Base-by-base conservation (phyloP, 2,329 filamentous ascomycete species). In the Aspergillus calidoustus region DNA sequence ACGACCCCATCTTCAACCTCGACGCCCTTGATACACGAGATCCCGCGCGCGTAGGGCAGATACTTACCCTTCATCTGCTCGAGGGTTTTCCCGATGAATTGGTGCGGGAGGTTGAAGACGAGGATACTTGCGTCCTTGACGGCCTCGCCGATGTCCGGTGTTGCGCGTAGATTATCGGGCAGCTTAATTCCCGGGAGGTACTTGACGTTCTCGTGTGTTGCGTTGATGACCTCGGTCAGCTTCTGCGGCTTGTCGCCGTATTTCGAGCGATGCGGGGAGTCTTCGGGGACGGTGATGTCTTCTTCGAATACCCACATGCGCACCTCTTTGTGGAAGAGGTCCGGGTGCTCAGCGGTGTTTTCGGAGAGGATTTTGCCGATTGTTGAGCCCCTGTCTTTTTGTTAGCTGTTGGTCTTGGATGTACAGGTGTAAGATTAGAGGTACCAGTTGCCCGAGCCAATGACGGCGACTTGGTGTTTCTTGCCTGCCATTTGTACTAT, bases 21-120 rank as follows among this genome's bases (percentile, higher is more conserved):
- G 64, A 97, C 92, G 67, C 93, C 93, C 83, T 97, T 97, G 81
- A 97, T 96, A 77, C 93, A 97, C 74, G 91, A 95, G 74, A 97
- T 92, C 59, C 91, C 93, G 61, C 94, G 87, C 25, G 93, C 93
- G 71, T 88, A 96, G 6, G 93, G 93, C 23, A 96, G 80, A 66
- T 96, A 93, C 67, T 95, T 87, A 56, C 92, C 93, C 69, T 88
- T 83, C 63, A 97, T 82, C 75, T 92, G 88, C 64, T 89, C 84
- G 77, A 97, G 58, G 5, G 63, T 66, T 52, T 65, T 61, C 30
- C 53, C 58, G 50, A 66, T 65, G 55, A 65, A 98, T 53, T 75
- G 73, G 80, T 98, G 94, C 34, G 94, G 94, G 47, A 98, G 85
- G 80, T 97, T 97, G 85, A 98, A 97, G 77, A 98, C 84, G 65